These are phyloP conservation scores for Xylariaceae sp. DNA, from an alignment of 2,329 filamentous ascomycete species.

Conservation along the genomic window DNA sequence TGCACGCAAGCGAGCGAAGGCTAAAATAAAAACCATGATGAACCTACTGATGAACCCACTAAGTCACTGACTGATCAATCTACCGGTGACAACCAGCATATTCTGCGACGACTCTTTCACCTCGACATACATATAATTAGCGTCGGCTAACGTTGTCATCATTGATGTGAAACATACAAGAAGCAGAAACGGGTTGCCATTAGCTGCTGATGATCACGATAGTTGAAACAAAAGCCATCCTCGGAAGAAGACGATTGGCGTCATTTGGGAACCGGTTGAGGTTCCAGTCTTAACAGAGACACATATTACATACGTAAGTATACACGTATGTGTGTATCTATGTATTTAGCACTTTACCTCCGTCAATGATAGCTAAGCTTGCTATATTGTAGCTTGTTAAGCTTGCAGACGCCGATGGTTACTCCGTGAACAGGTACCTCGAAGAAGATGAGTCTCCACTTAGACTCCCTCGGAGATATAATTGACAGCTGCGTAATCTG, in stretches of 20 bases:
- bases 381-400: too few species aligned
- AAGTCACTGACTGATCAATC: slow-evolving; percentile 3
- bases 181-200: slow-evolving; percentile 8
- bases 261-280: slow-evolving; percentile 11
- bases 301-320: slow-evolving; percentile 10
- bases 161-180: slow-evolving; percentile 9
- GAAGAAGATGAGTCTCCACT: slow-evolving; percentile 5
- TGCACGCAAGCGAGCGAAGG: slow-evolving; percentile 9
- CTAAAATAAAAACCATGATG: neutral
- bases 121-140: slow-evolving; percentile 12
- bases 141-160: slow-evolving; percentile 1
- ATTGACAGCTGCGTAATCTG: neutral
- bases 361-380: neutral
- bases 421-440: neutral
- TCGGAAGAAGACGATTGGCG: neutral
- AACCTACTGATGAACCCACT: slow-evolving; percentile 1
- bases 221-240: slow-evolving; percentile 4
- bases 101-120: slow-evolving; percentile 5
- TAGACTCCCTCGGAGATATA: slow-evolving; percentile 19
- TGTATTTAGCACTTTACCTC: too few species aligned
- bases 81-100: slow-evolving; percentile 9
- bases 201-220: slow-evolving; percentile 12
- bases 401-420: neutral
- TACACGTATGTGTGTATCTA: too few species aligned
- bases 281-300: slow-evolving; percentile 16